phyloP scores from a whole-genome alignment of 345 rosid genomes.

The Murraya koenigii region DNA sequence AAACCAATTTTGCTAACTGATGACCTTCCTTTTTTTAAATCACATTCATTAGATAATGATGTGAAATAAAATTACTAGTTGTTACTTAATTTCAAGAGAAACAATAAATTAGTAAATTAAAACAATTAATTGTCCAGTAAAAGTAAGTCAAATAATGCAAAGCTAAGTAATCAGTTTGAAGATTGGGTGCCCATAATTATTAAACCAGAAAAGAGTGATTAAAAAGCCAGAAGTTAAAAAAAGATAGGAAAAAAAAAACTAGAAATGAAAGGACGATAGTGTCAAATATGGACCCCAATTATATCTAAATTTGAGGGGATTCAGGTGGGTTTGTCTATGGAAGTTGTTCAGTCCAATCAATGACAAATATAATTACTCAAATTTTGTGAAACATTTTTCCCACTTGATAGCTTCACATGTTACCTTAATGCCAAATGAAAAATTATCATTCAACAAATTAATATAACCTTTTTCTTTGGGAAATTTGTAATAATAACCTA shows the following conservation, averaged over 20 bases:
- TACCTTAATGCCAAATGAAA: neutral
- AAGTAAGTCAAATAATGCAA: too few relatives aligned
- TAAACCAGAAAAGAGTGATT: neutral
- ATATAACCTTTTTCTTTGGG: neutral
- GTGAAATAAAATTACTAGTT: too few relatives aligned
- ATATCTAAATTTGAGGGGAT: neutral
- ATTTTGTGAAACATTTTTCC: slow-evolving; percentile 3
- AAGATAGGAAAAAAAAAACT: neutral
- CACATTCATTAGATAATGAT: too few relatives aligned
- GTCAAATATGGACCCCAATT: slow-evolving; percentile 27
- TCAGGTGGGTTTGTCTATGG: slow-evolving; percentile 46
- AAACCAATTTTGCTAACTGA: neutral
- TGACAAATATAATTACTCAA: neutral
- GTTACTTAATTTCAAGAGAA: too few relatives aligned
- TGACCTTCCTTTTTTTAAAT: too few relatives aligned
- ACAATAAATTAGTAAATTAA: too few relatives aligned
- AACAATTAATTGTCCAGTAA: too few relatives aligned
- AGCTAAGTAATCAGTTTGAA: slow-evolving; percentile 14
- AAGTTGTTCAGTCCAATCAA: slow-evolving; percentile 41
- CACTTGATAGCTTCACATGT: neutral
- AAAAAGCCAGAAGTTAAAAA: neutral
- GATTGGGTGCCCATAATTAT: slow-evolving; percentile 19
- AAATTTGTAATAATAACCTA: too few relatives aligned
- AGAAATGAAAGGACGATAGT: neutral
- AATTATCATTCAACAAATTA: neutral